Conservation (phyloP, 2,329 filamentous ascomycete genomes). For the Fusarium anguioides region DNA sequence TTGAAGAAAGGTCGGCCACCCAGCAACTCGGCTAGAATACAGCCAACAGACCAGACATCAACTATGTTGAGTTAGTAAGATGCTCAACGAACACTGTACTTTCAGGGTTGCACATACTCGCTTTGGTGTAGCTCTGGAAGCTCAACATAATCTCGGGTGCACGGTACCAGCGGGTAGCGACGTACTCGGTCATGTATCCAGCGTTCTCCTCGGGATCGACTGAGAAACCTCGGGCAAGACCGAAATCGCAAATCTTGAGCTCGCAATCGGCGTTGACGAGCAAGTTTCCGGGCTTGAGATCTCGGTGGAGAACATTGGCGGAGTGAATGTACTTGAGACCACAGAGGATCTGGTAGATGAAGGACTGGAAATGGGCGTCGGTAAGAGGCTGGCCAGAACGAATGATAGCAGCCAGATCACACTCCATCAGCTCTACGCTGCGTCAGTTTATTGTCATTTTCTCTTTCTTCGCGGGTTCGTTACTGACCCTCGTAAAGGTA, state of each 20-base stretch:
- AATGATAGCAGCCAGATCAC: conserved; percentile 97
- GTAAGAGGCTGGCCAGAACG: conserved; percentile 96
- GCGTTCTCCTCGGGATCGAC: conserved; percentile 98
- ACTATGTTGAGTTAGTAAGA: conserved; percentile 65
- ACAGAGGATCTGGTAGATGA: conserved; percentile 99
- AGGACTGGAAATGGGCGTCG: conserved; percentile 99
- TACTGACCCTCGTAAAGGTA: conserved; percentile 94
- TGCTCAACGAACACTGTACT: neutral
- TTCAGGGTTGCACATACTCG: conserved; percentile 75
- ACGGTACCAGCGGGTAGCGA: conserved; percentile 94
- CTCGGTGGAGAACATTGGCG: conserved; percentile 95
- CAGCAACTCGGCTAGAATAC: conserved; percentile 94
- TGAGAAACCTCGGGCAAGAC: conserved; percentile 94
- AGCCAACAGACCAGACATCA: conserved; percentile 99
- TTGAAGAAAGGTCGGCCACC: conserved; percentile 99
- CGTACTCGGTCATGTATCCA: conserved; percentile 99
- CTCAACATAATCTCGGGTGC: conserved; percentile 99
- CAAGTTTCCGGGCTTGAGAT: conserved; percentile 96
- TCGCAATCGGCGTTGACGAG: conserved; percentile 99
- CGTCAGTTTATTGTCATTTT: conserved; percentile 33
- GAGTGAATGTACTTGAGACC: conserved; percentile 99
- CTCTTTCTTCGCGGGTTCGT: conserved; percentile 17
- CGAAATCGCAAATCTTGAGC: conserved; percentile 99
- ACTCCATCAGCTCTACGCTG: conserved; percentile 92
- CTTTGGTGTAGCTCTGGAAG: conserved; percentile 99